Evolutionary conservation across 2,329 filamentous ascomycete genomes (phyloP).

Genomic region (Cordyceps fumosorosea): DNA sequence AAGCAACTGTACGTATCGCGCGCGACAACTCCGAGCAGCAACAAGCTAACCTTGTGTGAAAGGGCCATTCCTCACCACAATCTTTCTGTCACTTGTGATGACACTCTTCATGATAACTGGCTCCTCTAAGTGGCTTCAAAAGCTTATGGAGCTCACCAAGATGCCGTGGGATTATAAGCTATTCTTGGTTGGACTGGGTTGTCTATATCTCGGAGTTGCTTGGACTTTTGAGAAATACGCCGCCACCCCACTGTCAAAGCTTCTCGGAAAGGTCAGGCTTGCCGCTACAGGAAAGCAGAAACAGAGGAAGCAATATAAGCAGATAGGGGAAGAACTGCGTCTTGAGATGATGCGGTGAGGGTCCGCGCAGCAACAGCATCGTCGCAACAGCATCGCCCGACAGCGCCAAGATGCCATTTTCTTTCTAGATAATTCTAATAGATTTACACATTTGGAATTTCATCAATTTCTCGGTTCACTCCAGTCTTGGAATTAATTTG

Average conservation of each 20-base stretch:
- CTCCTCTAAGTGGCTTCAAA: conserved; percentile 61
- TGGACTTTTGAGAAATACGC: conserved; percentile 6
- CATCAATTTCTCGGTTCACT: too few species aligned
- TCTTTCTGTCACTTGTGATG: conserved; percentile 59
- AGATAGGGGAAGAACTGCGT: not conserved
- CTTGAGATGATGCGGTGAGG: not conserved
- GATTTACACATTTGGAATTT: too few species aligned
- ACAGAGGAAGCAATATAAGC: conserved; percentile 8
- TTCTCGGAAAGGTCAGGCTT: not conserved
- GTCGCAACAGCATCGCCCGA: too few species aligned
- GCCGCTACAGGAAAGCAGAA: not conserved
- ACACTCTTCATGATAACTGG: conserved; percentile 75
- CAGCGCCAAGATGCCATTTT: too few species aligned
- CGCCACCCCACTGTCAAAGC: not conserved
- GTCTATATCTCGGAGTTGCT: conserved; percentile 59
- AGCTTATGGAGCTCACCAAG: conserved; percentile 78
- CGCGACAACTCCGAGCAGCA: not conserved
- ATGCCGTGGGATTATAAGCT: conserved; percentile 67
- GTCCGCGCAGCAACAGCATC: too few species aligned
- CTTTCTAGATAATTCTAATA: not conserved
- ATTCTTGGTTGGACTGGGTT: conserved; percentile 64
- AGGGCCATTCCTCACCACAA: conserved; percentile 81
- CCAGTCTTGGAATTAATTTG: too few species aligned
- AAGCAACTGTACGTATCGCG: conserved; percentile 61
- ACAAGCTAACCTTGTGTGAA: conserved; percentile 5